These are phyloP conservation scores for Colletotrichum incanum DNA, from an alignment of 2,329 filamentous ascomycete genomes.

Conservation along the genomic window DNA sequence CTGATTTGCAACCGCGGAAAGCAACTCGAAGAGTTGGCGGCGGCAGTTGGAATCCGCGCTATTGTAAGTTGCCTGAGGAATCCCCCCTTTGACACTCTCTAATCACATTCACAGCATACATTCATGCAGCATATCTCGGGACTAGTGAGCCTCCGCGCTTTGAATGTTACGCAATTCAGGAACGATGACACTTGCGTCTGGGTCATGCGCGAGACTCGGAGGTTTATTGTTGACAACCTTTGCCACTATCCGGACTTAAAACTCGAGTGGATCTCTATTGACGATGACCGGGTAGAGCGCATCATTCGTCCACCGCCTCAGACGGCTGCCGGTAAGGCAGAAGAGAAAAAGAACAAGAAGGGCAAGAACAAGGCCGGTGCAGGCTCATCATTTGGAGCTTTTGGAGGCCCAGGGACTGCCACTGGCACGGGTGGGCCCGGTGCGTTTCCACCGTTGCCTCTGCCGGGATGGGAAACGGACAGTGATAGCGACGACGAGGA, in stretches of 20 bases:
- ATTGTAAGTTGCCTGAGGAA: constrained; percentile 62
- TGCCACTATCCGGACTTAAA: constrained; percentile 69
- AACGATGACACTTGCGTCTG: constrained; percentile 71
- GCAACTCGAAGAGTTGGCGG: constrained; percentile 69
- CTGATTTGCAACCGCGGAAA: constrained; percentile 68
- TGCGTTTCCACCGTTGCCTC: constrained; percentile 49
- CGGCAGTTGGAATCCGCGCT: constrained; percentile 67
- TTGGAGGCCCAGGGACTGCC: constrained; percentile 36
- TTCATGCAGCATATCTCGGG: constrained; percentile 69
- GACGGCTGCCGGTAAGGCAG: constrained; percentile 49
- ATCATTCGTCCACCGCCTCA: constrained; percentile 60
- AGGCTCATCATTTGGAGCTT: constrained; percentile 15
- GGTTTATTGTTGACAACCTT: constrained; percentile 73
- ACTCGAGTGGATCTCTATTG: constrained; percentile 72
- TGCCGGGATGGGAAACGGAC: constrained; percentile 48
- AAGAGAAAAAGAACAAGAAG: constrained; percentile 45
- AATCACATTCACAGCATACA: constrained; percentile 62
- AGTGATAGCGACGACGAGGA: constrained; percentile 55
- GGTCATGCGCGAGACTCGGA: constrained; percentile 70
- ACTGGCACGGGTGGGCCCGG: constrained; percentile 31
- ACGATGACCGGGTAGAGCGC: constrained; percentile 65
- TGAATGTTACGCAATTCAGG: constrained; percentile 70
- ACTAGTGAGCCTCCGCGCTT: constrained; percentile 65
- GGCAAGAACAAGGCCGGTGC: constrained; percentile 44
- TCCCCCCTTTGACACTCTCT: constrained; percentile 5